A percentile compares a stretch with the other conserved stretches of the same genome.
Conservation (phyloP, 208 protist species). For the Phytomonas francai region DNA sequence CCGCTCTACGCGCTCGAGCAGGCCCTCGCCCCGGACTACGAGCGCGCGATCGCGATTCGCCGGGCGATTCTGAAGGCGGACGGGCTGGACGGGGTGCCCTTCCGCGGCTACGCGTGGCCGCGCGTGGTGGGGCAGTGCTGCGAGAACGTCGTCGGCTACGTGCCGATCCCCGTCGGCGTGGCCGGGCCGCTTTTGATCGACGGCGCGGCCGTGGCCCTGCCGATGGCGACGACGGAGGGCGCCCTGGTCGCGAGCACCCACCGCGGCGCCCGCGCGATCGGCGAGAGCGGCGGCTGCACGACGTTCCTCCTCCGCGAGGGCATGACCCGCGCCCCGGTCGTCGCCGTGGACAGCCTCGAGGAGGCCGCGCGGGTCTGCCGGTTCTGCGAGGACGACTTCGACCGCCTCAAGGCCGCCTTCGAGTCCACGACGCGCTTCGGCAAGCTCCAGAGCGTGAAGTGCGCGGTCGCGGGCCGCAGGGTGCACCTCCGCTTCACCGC, state of each 20-base stretch:
- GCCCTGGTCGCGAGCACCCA: constrained; percentile 94
- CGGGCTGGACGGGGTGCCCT: constrained; percentile 72
- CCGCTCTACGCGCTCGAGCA: constrained; percentile 83
- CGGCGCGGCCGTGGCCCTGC: constrained; percentile 80
- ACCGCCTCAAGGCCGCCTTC: constrained; percentile 79
- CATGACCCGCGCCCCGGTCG: constrained; percentile 96
- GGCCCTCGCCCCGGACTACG: constrained; percentile 78
- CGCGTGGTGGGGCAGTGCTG: constrained; percentile 91
- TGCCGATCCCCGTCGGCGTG: constrained; percentile 94
- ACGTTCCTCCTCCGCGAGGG: constrained; percentile 88
- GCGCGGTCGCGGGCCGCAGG: constrained; percentile 81
- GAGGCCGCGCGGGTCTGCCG: constrained; percentile 71
- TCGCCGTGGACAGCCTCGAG: constrained; percentile 76
- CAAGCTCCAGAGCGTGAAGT: constrained; percentile 84
- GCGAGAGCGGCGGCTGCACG: constrained; percentile 82
- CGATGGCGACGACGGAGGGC: constrained; percentile 98
- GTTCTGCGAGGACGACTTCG: constrained; percentile 91
- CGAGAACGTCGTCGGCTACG: constrained; percentile 96
- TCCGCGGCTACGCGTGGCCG: constrained; percentile 84
- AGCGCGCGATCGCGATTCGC: constrained; percentile 77
- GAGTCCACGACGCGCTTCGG: constrained; percentile 93
- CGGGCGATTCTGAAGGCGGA: constrained; percentile 72
- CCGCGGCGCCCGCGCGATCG: constrained; percentile 94
- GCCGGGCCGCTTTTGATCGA: constrained; percentile 94
- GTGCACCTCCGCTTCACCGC: constrained; percentile 93